phyloP scores from a whole-genome alignment of 352 stramenopile genomes.

The Pythium aristosporum region DNA sequence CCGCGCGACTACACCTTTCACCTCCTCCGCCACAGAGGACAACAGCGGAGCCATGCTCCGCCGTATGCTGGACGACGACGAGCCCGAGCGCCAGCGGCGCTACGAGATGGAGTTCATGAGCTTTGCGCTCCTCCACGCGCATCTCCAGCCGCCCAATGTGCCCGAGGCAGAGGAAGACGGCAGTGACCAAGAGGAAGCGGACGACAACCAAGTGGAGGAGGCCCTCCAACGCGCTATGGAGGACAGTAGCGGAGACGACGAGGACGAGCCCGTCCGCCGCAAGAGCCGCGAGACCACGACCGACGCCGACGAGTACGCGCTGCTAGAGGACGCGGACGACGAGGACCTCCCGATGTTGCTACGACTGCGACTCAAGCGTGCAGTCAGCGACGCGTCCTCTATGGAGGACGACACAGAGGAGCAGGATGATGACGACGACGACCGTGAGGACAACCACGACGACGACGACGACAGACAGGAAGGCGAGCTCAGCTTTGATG shows the following conservation, averaged over 20 bases:
- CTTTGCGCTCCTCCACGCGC: conserved; percentile 26
- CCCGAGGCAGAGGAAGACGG: conserved; percentile 1
- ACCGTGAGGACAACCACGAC: not conserved
- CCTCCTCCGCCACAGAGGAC: not conserved
- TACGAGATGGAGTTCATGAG: conserved; percentile 27
- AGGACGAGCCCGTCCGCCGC: conserved; percentile 11
- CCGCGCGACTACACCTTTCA: conserved; percentile 7
- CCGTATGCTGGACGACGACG: conserved; percentile 4
- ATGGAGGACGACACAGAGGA: not conserved
- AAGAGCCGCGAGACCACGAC: conserved; percentile 34
- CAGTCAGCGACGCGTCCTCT: not conserved
- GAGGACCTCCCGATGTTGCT: conserved; percentile 7
- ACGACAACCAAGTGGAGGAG: conserved; percentile 21
- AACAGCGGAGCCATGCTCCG: conserved; percentile 1
- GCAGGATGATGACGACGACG: not conserved
- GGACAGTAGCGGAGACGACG: conserved; percentile 1
- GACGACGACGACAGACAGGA: conserved; percentile 12
- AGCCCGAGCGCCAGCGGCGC: conserved; percentile 26
- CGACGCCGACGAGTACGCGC: conserved; percentile 33
- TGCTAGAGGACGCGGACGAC: conserved; percentile 19
- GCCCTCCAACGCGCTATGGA: conserved; percentile 13
- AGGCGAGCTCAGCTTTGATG: conserved; percentile 47
- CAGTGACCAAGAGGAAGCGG: conserved; percentile 4
- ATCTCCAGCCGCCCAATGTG: conserved; percentile 21
- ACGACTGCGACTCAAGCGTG: not conserved